phyloP scores from a whole-genome alignment of 371 early-diverging fungal species.

The Circinella umbellata region DNA sequence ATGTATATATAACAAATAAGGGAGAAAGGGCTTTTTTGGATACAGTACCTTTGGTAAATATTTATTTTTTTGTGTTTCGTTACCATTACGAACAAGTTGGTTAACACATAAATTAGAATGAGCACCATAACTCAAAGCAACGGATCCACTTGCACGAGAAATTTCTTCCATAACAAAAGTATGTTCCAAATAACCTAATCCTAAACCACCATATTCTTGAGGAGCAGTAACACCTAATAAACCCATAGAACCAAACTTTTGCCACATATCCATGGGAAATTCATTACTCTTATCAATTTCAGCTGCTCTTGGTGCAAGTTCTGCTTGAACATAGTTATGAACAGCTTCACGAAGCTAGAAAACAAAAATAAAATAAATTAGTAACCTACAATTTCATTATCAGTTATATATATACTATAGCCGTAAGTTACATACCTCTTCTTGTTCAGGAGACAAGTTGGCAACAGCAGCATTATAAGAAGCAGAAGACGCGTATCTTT shows the following conservation, averaged over 20 bases:
- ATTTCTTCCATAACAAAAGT: slow-evolving; percentile 95
- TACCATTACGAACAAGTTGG: slow-evolving; percentile 94
- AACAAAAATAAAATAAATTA: no score
- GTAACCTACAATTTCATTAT: no score
- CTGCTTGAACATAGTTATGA: slow-evolving; percentile 78
- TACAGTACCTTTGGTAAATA: slow-evolving; percentile 79
- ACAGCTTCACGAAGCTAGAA: slow-evolving; percentile 74
- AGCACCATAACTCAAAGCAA: slow-evolving; percentile 95
- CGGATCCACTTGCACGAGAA: slow-evolving; percentile 88
- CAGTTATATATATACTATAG: no score
- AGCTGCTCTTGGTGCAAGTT: slow-evolving; percentile 85
- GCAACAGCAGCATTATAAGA: slow-evolving; percentile 80
- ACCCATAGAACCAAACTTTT: slow-evolving; percentile 96
- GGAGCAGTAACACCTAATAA: slow-evolving; percentile 91
- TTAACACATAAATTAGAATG: slow-evolving; percentile 98
- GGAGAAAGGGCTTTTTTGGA: background rate
- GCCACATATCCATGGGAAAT: slow-evolving; percentile 97
- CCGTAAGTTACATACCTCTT: slow-evolving; percentile 43
- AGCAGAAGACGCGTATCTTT: slow-evolving; percentile 15
- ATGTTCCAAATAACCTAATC: slow-evolving; percentile 93
- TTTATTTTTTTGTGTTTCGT: slow-evolving; percentile 85
- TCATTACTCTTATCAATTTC: slow-evolving; percentile 85
- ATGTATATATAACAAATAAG: background rate
- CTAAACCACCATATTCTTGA: slow-evolving; percentile 88
- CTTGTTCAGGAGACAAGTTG: slow-evolving; percentile 75